Conservation (phyloP, 257 asterid species). For the Cynanchum wilfordii region DNA sequence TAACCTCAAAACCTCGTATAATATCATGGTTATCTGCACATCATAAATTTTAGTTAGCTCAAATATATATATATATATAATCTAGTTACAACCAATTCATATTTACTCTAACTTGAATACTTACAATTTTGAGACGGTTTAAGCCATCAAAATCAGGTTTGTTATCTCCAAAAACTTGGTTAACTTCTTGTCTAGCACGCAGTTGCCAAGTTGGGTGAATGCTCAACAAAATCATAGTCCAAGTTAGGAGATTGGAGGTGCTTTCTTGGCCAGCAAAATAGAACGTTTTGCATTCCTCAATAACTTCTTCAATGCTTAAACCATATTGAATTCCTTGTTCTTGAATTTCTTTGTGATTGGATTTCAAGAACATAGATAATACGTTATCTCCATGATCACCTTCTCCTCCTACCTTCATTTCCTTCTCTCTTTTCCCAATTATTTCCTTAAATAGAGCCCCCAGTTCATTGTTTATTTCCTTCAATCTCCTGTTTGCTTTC, state of each 20-base stretch:
- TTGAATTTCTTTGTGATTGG: slow-evolving; percentile 32
- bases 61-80: neutral
- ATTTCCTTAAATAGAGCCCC: slow-evolving; percentile 24
- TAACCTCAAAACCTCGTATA: slow-evolving; percentile 48
- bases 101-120: no score
- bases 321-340: slow-evolving; percentile 36
- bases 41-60: neutral
- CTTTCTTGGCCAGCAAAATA: slow-evolving; percentile 54
- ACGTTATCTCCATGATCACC: slow-evolving; percentile 31
- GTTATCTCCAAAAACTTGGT: slow-evolving; percentile 26
- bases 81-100: no score
- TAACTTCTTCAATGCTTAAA: slow-evolving; percentile 44
- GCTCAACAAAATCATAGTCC: slow-evolving; percentile 50
- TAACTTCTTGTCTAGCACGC: slow-evolving; percentile 48
- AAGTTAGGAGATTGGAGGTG: slow-evolving; percentile 35
- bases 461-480: slow-evolving; percentile 27
- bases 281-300: slow-evolving; percentile 54
- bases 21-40: slow-evolving; percentile 40
- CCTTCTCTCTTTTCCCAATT: slow-evolving; percentile 22
- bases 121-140: slow-evolving; percentile 52
- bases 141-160: slow-evolving; percentile 39
- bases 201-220: slow-evolving; percentile 45
- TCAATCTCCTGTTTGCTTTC: slow-evolving; percentile 42
- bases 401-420: slow-evolving; percentile 22
- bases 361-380: slow-evolving; percentile 29